Conservation (phyloP, 371 early-diverging fungal species). For the Encephalitozoon intestinalis region DNA sequence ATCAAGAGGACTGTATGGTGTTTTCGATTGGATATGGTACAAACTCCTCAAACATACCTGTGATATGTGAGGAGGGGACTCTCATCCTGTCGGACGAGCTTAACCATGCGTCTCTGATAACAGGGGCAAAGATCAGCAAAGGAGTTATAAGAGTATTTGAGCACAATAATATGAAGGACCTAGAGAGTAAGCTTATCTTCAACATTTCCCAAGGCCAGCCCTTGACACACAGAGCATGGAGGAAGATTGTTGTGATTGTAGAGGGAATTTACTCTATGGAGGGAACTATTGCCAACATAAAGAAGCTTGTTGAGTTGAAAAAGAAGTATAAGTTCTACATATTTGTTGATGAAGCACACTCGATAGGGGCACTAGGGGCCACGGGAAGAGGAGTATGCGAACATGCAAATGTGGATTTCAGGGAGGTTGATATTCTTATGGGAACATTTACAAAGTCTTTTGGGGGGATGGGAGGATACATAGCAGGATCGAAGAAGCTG, state of each 20-base stretch:
- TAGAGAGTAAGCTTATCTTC: constrained; percentile 75
- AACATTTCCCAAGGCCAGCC: constrained; percentile 94
- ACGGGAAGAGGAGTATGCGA: constrained; percentile 92
- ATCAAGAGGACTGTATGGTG: constrained; percentile 80
- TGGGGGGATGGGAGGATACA: constrained; percentile 94
- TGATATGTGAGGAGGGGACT: constrained; percentile 75
- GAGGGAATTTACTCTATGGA: constrained; percentile 99
- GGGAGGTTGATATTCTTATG: constrained; percentile 88
- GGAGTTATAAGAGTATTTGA: constrained; percentile 85
- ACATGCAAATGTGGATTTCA: constrained; percentile 75
- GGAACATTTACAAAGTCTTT: constrained; percentile 99
- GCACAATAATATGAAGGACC: constrained; percentile 74
- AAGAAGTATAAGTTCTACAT: constrained; percentile 91
- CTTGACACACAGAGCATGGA: constrained; percentile 92
- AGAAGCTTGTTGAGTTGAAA: constrained; percentile 78
- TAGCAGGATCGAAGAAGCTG: constrained; percentile 71
- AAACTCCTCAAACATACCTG: constrained; percentile 88
- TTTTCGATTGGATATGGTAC: constrained; percentile 97
- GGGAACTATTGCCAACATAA: constrained; percentile 78
- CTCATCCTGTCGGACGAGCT: constrained; percentile 90
- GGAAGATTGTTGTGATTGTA: constrained; percentile 88
- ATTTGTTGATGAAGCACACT: constrained; percentile 98
- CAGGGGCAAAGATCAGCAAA: constrained; percentile 84
- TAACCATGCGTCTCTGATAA: constrained; percentile 89
- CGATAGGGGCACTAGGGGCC: constrained; percentile 85